Evolutionary conservation across 164 flowering plant species (phyloP).

Genomic region (Annona squamosa): DNA sequence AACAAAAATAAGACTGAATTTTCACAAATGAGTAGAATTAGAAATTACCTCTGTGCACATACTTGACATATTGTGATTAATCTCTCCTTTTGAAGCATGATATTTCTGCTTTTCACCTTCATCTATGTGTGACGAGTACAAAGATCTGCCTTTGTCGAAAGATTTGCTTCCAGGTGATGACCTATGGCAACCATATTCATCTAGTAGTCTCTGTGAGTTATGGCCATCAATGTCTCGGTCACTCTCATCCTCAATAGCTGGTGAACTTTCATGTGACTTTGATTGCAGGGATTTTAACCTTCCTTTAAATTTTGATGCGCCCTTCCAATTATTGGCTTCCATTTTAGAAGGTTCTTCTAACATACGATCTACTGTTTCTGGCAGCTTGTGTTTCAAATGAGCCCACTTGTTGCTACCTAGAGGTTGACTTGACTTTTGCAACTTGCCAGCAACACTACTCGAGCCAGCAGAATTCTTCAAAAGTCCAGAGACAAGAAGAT

Average conservation of each 20-base stretch:
- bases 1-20: not conserved
- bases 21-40: not conserved
- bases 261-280: conserved; percentile 13
- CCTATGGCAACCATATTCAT: conserved; percentile 14
- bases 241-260: conserved; percentile 10
- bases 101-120: conserved; percentile 16
- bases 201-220: conserved; percentile 9
- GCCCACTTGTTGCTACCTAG: not conserved
- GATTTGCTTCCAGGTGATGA: conserved; percentile 6
- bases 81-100: conserved; percentile 12
- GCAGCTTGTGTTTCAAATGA: not conserved
- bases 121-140: not conserved
- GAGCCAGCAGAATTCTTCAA: not conserved
- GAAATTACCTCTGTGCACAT: not conserved
- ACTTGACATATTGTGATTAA: conserved; percentile 6
- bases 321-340: conserved; percentile 3
- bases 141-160: conserved; percentile 1
- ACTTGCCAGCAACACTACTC: not conserved
- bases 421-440: not conserved
- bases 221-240: conserved; percentile 12
- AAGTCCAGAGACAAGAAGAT: not conserved
- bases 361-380: not conserved
- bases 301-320: conserved; percentile 14
- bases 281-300: conserved; percentile 20
- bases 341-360: not conserved